These are phyloP conservation scores for Irpex rosettiformis DNA, from an alignment of 1,284 basidiomycete species.

Conservation along the genomic window DNA sequence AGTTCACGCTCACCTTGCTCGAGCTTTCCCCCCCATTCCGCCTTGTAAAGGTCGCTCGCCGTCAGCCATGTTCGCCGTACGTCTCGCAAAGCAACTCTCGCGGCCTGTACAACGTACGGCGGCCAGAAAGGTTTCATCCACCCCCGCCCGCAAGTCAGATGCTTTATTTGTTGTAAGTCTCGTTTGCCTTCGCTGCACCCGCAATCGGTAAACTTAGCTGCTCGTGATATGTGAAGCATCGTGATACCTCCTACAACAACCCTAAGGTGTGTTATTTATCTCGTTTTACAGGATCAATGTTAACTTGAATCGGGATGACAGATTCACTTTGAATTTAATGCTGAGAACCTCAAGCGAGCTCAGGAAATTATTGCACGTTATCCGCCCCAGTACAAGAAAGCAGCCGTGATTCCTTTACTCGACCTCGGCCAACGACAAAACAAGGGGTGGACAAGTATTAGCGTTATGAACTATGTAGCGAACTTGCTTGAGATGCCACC, in stretches of 20 bases:
- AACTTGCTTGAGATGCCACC: conserved; percentile 91
- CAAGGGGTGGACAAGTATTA: conserved; percentile 98
- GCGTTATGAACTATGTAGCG: conserved; percentile 98
- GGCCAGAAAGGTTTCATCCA: conserved; percentile 33
- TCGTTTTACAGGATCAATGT: too few species aligned
- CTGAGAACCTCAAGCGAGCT: conserved; percentile 82
- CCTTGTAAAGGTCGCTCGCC: neutral
- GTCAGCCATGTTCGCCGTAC: conserved; percentile 13
- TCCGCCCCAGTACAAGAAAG: conserved; percentile 97
- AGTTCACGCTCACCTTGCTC: conserved; percentile 7
- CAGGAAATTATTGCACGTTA: conserved; percentile 91
- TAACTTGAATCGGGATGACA: too few species aligned
- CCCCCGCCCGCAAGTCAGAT: conserved; percentile 41
- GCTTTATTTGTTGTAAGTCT: conserved; percentile 51
- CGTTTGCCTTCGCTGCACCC: conserved; percentile 2
- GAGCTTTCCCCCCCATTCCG: neutral
- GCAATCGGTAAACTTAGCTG: conserved; percentile 11
- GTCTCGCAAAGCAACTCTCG: conserved; percentile 11
- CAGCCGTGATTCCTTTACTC: conserved; percentile 94
- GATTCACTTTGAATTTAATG: conserved; percentile 89
- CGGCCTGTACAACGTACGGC: conserved; percentile 3
- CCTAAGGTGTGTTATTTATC: conserved; percentile 52
- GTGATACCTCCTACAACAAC: conserved; percentile 93
- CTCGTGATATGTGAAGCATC: conserved; percentile 56
- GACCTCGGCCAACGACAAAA: conserved; percentile 98